Conservation (phyloP, 2,329 filamentous ascomycete genomes). For the Botryotinia globosa region DNA sequence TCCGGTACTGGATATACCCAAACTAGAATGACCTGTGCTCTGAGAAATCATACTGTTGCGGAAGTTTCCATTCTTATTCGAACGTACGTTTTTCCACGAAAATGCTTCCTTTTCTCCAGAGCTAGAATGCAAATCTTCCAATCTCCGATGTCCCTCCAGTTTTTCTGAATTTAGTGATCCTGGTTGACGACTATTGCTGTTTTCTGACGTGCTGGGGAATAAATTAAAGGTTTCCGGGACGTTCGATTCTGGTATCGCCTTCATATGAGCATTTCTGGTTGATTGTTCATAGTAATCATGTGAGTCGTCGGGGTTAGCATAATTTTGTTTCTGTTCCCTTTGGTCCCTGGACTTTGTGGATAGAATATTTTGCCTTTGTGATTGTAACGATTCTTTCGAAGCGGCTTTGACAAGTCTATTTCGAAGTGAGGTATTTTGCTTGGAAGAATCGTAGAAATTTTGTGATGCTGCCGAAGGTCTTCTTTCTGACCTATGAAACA, state of each 20-base stretch:
- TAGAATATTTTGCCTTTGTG: constrained; percentile 29
- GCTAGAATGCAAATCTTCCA: constrained; percentile 9
- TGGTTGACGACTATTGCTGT: neutral
- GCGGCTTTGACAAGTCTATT: constrained; percentile 30
- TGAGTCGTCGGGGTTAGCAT: constrained; percentile 3
- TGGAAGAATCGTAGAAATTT: constrained; percentile 20
- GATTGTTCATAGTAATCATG: constrained; percentile 36
- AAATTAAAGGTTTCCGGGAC: constrained; percentile 23
- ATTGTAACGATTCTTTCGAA: constrained; percentile 35
- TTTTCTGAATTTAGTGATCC: neutral
- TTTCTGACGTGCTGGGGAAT: neutral
- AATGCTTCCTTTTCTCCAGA: constrained; percentile 22
- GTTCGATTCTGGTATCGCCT: constrained; percentile 32
- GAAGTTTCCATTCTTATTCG: constrained; percentile 18
- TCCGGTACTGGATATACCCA: constrained; percentile 33
- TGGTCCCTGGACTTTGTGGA: constrained; percentile 28
- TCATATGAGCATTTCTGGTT: constrained; percentile 28
- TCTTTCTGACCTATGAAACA: constrained; percentile 34
- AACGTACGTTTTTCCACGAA: constrained; percentile 35
- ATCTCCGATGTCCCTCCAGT: constrained; percentile 7
- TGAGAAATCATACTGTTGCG: constrained; percentile 14
- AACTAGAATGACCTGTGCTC: constrained; percentile 11
- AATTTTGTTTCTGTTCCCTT: neutral
- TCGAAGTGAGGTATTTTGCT: constrained; percentile 21
- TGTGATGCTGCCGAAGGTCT: constrained; percentile 21